Conservation (phyloP, 768 basidiomycete genomes). For the Tricholoma furcatifolium region DNA sequence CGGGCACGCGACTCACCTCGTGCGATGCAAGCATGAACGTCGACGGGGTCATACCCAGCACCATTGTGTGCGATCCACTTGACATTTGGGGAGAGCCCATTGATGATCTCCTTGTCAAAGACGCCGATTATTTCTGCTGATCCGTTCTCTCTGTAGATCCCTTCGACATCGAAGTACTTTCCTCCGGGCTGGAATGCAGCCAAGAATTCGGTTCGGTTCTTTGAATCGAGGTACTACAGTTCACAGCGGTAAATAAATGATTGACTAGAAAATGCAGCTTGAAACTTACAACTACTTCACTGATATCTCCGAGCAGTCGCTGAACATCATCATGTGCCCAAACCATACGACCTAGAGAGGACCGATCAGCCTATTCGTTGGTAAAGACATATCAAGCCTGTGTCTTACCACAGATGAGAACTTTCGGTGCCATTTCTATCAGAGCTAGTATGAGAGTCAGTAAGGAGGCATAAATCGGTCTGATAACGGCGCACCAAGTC, state of each 20-base stretch:
- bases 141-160: slow-evolving; percentile 76
- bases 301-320: slow-evolving; percentile 60
- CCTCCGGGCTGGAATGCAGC: slow-evolving; percentile 59
- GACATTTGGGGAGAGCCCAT: slow-evolving; percentile 61
- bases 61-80: slow-evolving; percentile 93
- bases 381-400: background rate
- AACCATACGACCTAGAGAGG: slow-evolving; percentile 56
- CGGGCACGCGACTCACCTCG: slow-evolving; percentile 44
- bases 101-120: slow-evolving; percentile 79
- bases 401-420: slow-evolving; percentile 28
- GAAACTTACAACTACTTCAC: slow-evolving; percentile 74
- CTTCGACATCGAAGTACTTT: slow-evolving; percentile 71
- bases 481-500: background rate
- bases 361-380: background rate
- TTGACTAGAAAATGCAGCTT: background rate
- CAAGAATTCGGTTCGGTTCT: slow-evolving; percentile 67
- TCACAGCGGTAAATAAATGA: background rate
- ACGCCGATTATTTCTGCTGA: slow-evolving; percentile 66
- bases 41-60: slow-evolving; percentile 89
- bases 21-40: slow-evolving; percentile 69
- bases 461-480: background rate
- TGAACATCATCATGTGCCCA: slow-evolving; percentile 82
- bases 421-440: slow-evolving; percentile 23
- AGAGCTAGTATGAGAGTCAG: background rate
- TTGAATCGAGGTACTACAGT: slow-evolving; percentile 49